Conservation (phyloP, 495 filamentous ascomycete genomes). For the Trichoderma gamsii region DNA sequence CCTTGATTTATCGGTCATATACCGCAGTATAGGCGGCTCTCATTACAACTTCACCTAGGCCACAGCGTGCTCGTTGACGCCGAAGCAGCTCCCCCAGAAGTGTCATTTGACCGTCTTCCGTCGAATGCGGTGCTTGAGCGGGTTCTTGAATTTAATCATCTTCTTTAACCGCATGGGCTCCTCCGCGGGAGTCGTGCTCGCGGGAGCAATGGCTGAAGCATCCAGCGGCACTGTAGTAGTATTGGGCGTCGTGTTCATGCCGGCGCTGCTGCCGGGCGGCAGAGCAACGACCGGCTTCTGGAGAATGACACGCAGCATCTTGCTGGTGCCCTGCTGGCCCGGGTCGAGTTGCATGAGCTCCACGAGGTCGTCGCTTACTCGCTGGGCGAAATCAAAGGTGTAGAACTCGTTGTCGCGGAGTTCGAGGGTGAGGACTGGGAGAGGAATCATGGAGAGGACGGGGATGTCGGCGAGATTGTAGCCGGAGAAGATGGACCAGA, state of each 20-base stretch:
- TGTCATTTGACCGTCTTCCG: constrained; percentile 8
- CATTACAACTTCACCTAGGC: background rate
- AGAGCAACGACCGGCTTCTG: background rate
- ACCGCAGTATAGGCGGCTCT: background rate
- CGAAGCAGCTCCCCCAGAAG: background rate
- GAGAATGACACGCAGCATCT: constrained; percentile 7
- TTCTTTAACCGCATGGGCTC: background rate
- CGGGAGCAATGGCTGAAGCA: background rate
- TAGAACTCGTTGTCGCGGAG: constrained; percentile 9
- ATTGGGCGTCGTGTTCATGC: constrained; percentile 6
- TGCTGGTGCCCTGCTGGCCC: constrained; percentile 13
- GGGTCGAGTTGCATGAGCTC: constrained; percentile 11
- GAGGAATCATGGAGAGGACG: constrained; percentile 9
- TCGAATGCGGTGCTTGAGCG: constrained; percentile 8
- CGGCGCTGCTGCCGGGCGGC: background rate
- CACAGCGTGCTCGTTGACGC: background rate
- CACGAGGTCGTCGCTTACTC: background rate
- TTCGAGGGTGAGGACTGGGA: constrained; percentile 4
- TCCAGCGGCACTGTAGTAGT: background rate
- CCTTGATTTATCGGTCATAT: too few relatives aligned
- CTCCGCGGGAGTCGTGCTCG: background rate
- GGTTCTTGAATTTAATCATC: constrained; percentile 11
- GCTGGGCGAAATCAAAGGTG: constrained; percentile 7
- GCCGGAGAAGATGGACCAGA: constrained; percentile 8
- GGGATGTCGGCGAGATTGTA: constrained; percentile 6